phyloP scores from a whole-genome alignment of 352 stramenopile species.

The Globisporangium nunn region DNA sequence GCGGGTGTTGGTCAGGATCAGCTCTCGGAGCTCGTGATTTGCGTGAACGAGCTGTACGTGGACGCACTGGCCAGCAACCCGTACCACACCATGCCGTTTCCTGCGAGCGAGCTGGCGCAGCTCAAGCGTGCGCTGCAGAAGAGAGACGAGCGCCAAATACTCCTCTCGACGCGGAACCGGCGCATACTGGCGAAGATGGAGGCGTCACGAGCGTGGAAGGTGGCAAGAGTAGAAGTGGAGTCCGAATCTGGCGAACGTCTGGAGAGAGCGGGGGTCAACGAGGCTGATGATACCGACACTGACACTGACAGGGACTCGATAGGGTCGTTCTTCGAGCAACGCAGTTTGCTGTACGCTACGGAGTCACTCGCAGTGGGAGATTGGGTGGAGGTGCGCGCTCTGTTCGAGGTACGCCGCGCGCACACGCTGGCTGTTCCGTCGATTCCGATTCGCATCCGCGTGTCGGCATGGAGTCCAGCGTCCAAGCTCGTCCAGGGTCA shows the following conservation, averaged over 20 bases:
- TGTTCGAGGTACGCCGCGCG: background rate
- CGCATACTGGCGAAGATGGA: slow-evolving; percentile 35
- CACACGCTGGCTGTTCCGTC: background rate
- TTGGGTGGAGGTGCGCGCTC: slow-evolving; percentile 2
- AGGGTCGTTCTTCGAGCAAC: background rate
- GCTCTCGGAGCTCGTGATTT: slow-evolving; percentile 27
- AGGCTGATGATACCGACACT: too few relatives aligned
- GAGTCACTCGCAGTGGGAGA: background rate
- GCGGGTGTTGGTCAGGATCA: slow-evolving; percentile 17
- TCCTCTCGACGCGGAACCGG: slow-evolving; percentile 24
- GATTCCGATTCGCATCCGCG: background rate
- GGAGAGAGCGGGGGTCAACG: background rate
- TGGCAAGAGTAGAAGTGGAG: background rate
- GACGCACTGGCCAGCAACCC: slow-evolving; percentile 39
- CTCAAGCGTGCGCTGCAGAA: slow-evolving; percentile 23
- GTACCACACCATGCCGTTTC: slow-evolving; percentile 19
- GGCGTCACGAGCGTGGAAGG: slow-evolving; percentile 9
- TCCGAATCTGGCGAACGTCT: background rate
- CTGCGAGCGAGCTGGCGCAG: slow-evolving; percentile 14
- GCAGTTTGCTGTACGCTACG: background rate
- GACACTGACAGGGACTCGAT: background rate
- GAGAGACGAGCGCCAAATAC: slow-evolving; percentile 24
- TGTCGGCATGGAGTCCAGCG: background rate
- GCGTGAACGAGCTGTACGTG: slow-evolving; percentile 34
- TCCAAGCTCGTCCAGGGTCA: slow-evolving; percentile 5